These are phyloP conservation scores for Geotrichum cucujoidarum DNA, from an alignment of 1,139 yeast species.

Conservation along the genomic window DNA sequence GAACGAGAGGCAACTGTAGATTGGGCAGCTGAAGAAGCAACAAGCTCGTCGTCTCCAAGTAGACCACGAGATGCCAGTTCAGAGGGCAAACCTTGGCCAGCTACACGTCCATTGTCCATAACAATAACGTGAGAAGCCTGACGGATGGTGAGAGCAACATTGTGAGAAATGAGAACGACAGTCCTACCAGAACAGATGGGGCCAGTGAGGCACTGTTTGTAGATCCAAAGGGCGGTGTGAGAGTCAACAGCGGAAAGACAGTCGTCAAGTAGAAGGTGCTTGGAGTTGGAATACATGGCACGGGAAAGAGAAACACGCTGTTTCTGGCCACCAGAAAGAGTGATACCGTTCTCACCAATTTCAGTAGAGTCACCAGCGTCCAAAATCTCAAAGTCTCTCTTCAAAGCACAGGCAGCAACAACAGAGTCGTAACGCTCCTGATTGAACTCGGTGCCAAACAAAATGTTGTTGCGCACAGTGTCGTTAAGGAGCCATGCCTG, in stretches of 20 bases:
- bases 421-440: conserved; percentile 62
- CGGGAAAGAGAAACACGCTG: conserved; percentile 82
- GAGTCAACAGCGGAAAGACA: conserved; percentile 80
- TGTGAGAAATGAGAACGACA: conserved; percentile 56
- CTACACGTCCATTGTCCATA: conserved; percentile 45
- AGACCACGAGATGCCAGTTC: conserved; percentile 29
- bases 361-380: conserved; percentile 82
- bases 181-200: conserved; percentile 81
- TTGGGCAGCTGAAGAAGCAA: conserved; percentile 57
- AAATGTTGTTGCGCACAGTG: conserved; percentile 63
- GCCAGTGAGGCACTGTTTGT: conserved; percentile 85
- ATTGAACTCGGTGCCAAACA: conserved; percentile 73
- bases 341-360: conserved; percentile 88
- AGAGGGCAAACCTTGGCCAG: conserved; percentile 27
- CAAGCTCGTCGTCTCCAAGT: conserved; percentile 53
- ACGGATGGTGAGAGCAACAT: conserved; percentile 62
- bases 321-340: conserved; percentile 87
- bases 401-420: conserved; percentile 70
- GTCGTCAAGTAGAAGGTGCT: conserved; percentile 74
- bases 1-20: conserved; percentile 55
- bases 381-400: conserved; percentile 60
- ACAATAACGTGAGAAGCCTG: conserved; percentile 55
- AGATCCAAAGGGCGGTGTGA: conserved; percentile 89
- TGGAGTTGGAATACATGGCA: conserved; percentile 83
- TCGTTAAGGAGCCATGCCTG: conserved; percentile 80